A percentile compares a stretch with the other conserved stretches of the same genome.
phyloP scores from a whole-genome alignment of 331 rosid genomes.

The Phaseolus coccineus region DNA sequence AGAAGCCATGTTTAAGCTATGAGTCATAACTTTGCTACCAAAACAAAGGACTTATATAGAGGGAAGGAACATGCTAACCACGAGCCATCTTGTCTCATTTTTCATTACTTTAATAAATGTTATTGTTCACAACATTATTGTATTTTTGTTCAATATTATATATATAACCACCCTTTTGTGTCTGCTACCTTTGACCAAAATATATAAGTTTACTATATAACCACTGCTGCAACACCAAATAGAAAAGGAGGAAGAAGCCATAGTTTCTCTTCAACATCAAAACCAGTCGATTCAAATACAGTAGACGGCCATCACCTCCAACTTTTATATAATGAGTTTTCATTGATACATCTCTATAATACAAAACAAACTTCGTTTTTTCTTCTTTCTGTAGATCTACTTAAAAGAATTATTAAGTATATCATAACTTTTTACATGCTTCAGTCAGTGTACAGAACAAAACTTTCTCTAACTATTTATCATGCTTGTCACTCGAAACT shows the following conservation, averaged over 20 bases:
- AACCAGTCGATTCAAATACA: neutral
- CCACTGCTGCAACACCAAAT: neutral
- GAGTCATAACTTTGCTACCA: neutral
- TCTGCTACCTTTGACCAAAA: neutral
- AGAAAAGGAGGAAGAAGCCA: neutral
- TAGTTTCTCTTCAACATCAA: neutral
- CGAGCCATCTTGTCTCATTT: neutral
- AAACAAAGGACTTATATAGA: constrained; percentile 42
- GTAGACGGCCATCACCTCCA: neutral
- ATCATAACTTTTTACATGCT: too few relatives aligned
- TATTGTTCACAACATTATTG: neutral
- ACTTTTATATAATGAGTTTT: neutral
- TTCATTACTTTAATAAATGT: neutral
- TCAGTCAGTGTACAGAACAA: too few relatives aligned
- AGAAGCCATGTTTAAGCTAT: constrained; percentile 42
- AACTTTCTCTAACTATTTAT: too few relatives aligned
- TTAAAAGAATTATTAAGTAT: too few relatives aligned
- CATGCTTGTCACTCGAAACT: too few relatives aligned
- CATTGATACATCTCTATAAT: neutral
- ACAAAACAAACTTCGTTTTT: neutral
- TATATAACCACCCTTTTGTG: neutral
- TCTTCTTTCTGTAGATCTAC: neutral
- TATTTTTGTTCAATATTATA: neutral
- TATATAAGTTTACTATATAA: neutral
- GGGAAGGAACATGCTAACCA: neutral